Evolutionary conservation across 2,329 filamentous ascomycete genomes (phyloP).

Genomic region (Fonsecaea pugnacius): DNA sequence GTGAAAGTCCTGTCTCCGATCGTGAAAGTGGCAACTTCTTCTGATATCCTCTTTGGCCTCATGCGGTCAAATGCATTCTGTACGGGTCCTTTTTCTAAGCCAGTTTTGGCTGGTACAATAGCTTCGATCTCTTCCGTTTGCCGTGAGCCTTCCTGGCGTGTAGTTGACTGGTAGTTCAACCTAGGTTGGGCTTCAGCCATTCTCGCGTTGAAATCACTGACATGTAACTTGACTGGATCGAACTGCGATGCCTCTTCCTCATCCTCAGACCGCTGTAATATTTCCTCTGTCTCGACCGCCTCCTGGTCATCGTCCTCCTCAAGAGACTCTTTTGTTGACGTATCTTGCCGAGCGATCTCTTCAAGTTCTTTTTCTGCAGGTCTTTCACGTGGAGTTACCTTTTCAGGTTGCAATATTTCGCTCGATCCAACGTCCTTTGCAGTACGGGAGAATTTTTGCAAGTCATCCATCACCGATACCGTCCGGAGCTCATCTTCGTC

Average conservation of each 20-base stretch:
- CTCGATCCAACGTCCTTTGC: slow-evolving; percentile 22
- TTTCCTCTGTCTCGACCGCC: slow-evolving; percentile 5
- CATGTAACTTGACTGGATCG: slow-evolving; percentile 34
- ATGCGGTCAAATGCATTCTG: slow-evolving; percentile 68
- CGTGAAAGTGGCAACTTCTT: slow-evolving; percentile 74
- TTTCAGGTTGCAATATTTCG: slow-evolving; percentile 16
- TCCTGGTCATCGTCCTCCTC: slow-evolving; percentile 26
- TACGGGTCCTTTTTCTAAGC: slow-evolving; percentile 48
- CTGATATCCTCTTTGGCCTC: slow-evolving; percentile 64
- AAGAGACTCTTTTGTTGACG: slow-evolving; percentile 6
- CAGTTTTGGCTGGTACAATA: slow-evolving; percentile 42
- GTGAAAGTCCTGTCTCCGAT: slow-evolving; percentile 71
- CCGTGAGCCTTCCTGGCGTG: background rate
- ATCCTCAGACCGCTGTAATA: slow-evolving; percentile 20
- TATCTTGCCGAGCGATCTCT: slow-evolving; percentile 17
- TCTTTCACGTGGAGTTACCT: slow-evolving; percentile 11
- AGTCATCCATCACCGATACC: slow-evolving; percentile 26
- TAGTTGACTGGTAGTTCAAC: background rate
- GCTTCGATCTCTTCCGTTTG: slow-evolving; percentile 34
- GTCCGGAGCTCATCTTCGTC: slow-evolving; percentile 10
- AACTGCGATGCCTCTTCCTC: slow-evolving; percentile 33
- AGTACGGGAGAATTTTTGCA: slow-evolving; percentile 32
- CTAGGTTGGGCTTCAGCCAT: slow-evolving; percentile 37
- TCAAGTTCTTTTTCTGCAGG: slow-evolving; percentile 24
- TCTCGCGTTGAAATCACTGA: slow-evolving; percentile 41